phyloP scores from a whole-genome alignment of 1,284 basidiomycete species.

The Trichosporon sp. region DNA sequence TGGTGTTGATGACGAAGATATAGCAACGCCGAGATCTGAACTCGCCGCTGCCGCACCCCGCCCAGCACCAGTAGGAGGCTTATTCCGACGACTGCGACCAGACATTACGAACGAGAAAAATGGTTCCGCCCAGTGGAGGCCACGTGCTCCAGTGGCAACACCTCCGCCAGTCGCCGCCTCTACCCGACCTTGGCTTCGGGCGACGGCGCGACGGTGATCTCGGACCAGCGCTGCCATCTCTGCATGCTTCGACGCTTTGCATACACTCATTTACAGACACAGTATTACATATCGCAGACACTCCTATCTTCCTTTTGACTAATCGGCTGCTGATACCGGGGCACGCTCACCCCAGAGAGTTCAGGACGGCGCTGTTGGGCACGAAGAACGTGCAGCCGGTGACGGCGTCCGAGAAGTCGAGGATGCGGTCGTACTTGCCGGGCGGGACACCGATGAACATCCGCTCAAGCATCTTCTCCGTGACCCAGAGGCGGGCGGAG shows the following conservation, averaged over 20 bases:
- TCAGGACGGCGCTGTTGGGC: constrained; percentile 11
- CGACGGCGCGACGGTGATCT: no score
- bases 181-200: no score
- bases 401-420: constrained; percentile 16
- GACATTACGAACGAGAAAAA: constrained; percentile 3
- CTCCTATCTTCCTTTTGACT: background rate
- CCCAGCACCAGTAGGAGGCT: background rate
- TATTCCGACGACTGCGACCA: background rate
- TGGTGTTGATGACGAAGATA: background rate
- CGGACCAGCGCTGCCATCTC: no score
- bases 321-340: background rate
- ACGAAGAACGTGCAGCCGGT: constrained; percentile 19
- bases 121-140: background rate
- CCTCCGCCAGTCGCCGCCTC: background rate
- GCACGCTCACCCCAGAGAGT: background rate
- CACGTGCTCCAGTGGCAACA: background rate
- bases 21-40: background rate
- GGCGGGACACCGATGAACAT: constrained; percentile 21
- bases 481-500: constrained; percentile 18
- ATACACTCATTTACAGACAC: background rate
- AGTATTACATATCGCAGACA: background rate
- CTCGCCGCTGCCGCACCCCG: background rate
- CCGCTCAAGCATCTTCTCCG: constrained; percentile 20
- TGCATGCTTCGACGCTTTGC: background rate
- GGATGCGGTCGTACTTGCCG: constrained; percentile 19